These are phyloP conservation scores for Cephalotrichum gorgonifer DNA, from an alignment of 2,329 filamentous ascomycete species.

Conservation along the genomic window DNA sequence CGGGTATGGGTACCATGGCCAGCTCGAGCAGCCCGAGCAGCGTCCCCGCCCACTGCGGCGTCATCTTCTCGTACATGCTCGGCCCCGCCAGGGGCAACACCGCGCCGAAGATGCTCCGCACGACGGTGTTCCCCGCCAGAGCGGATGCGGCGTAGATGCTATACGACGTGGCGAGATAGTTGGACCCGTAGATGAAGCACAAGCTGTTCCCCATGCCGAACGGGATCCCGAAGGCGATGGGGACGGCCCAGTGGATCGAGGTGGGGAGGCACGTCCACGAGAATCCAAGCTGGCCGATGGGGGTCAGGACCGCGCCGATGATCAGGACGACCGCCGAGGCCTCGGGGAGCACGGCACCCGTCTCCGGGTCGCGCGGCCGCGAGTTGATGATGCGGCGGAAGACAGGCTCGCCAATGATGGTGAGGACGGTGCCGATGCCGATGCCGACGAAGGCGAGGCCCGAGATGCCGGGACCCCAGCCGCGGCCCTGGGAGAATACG, in stretches of 20 bases:
- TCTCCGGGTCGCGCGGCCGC: slow-evolving; percentile 64
- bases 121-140: slow-evolving; percentile 68
- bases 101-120: slow-evolving; percentile 66
- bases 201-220: slow-evolving; percentile 70
- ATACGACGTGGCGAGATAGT: slow-evolving; percentile 71
- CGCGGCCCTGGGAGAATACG: slow-evolving; percentile 63
- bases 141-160: slow-evolving; percentile 75
- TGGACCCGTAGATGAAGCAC: slow-evolving; percentile 73
- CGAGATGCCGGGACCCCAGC: slow-evolving; percentile 63
- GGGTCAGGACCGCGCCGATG: slow-evolving; percentile 63
- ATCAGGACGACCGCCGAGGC: slow-evolving; percentile 73
- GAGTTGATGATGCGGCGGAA: slow-evolving; percentile 68
- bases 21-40: slow-evolving; percentile 66
- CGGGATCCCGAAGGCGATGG: slow-evolving; percentile 67
- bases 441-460: slow-evolving; percentile 72
- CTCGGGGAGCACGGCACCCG: slow-evolving; percentile 65
- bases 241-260: slow-evolving; percentile 71
- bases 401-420: slow-evolving; percentile 57
- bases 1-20: slow-evolving; percentile 65
- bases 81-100: slow-evolving; percentile 65
- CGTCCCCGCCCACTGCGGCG: slow-evolving; percentile 71
- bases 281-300: slow-evolving; percentile 75
- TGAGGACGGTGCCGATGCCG: slow-evolving; percentile 51
- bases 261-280: slow-evolving; percentile 75
- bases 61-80: slow-evolving; percentile 57